Conservation (phyloP, 306 rosid genomes). For the Styphnolobium japonicum region DNA sequence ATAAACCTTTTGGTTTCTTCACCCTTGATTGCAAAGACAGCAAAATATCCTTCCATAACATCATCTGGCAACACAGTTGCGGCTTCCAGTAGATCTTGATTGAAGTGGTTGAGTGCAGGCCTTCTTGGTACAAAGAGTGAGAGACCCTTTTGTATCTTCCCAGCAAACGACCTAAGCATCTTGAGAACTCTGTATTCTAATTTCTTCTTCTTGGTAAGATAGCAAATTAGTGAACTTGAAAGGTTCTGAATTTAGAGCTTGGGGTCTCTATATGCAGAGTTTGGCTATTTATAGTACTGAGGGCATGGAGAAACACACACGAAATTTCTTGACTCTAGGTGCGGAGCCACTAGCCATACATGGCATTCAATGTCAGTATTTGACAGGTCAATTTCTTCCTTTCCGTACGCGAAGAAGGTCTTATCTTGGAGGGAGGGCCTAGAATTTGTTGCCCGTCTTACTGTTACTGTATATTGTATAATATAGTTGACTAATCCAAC, state of each 20-base stretch:
- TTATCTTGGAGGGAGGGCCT: slow-evolving; percentile 14
- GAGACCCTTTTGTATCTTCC: slow-evolving; percentile 45
- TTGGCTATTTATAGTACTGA: slow-evolving; percentile 18
- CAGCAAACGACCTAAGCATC: slow-evolving; percentile 35
- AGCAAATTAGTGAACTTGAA: neutral
- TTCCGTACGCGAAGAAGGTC: neutral
- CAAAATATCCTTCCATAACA: slow-evolving; percentile 55
- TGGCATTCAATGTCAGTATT: neutral
- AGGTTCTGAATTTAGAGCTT: neutral
- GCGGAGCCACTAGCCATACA: neutral
- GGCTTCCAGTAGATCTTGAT: slow-evolving; percentile 12
- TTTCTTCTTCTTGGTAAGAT: neutral
- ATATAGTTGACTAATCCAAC: neutral
- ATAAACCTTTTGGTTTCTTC: slow-evolving; percentile 53
- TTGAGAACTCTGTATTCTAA: neutral
- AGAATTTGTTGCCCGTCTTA: neutral
- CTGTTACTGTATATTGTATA: neutral
- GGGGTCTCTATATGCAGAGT: neutral
- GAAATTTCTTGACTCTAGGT: neutral
- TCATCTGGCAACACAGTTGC: slow-evolving; percentile 31
- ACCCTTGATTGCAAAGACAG: slow-evolving; percentile 57
- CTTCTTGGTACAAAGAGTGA: slow-evolving; percentile 35
- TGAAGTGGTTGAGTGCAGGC: neutral
- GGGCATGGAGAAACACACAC: neutral
- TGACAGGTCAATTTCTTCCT: neutral